phyloP scores from a whole-genome alignment of 164 flowering plant species.

The Umbilicus rupestris region DNA sequence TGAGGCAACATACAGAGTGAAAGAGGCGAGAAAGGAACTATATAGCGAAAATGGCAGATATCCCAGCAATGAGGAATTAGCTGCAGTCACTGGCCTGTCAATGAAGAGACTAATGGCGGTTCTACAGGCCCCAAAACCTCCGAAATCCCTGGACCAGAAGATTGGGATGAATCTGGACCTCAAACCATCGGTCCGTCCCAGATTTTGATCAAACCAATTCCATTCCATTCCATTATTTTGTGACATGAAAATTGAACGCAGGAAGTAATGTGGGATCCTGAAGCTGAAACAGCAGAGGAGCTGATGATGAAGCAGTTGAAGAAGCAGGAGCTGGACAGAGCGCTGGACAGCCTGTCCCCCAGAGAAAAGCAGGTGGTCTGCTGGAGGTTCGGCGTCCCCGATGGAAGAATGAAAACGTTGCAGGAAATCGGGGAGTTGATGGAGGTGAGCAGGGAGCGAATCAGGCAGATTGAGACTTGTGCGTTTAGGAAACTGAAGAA shows the following conservation, averaged over 20 bases:
- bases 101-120: slow-evolving; percentile 77
- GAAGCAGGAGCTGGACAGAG: slow-evolving; percentile 75
- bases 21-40: slow-evolving; percentile 66
- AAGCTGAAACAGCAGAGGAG: slow-evolving; percentile 67
- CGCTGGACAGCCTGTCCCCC: slow-evolving; percentile 48
- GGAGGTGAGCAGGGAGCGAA: slow-evolving; percentile 91
- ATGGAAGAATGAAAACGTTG: slow-evolving; percentile 79
- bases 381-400: slow-evolving; percentile 76
- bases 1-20: slow-evolving; percentile 84
- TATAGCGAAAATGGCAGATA: slow-evolving; percentile 58
- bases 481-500: slow-evolving; percentile 76
- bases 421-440: slow-evolving; percentile 88
- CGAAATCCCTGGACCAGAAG: slow-evolving; percentile 87
- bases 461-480: slow-evolving; percentile 74
- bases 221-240: background rate
- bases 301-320: slow-evolving; percentile 57
- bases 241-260: slow-evolving; percentile 13
- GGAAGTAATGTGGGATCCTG: slow-evolving; percentile 79
- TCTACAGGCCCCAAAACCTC: slow-evolving; percentile 61
- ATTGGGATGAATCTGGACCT: slow-evolving; percentile 52
- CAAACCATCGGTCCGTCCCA: slow-evolving; percentile 61
- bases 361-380: slow-evolving; percentile 66
- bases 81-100: slow-evolving; percentile 77
- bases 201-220: no score
- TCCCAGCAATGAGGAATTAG: slow-evolving; percentile 68